Conservation (phyloP, 192 early-diverging fungal species). For the Cladochytrium replicatum region DNA sequence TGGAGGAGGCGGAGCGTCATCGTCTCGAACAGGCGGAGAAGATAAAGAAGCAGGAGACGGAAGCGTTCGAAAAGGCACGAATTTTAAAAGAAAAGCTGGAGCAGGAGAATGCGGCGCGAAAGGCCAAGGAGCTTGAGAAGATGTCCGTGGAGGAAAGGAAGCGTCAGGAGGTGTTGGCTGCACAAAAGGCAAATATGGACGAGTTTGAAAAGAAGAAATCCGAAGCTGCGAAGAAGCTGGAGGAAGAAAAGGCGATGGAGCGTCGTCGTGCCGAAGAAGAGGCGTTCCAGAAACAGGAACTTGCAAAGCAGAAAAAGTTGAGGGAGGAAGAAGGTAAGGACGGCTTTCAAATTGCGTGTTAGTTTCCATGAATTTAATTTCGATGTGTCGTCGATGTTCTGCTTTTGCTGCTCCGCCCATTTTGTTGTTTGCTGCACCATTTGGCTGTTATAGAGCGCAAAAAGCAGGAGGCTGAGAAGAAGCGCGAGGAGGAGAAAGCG, state of each 20-base stretch:
- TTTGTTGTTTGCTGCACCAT: too few relatives aligned
- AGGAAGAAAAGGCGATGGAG: slow-evolving; percentile 4
- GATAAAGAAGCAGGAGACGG: slow-evolving; percentile 16
- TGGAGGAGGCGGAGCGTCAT: neutral
- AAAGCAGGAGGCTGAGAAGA: neutral
- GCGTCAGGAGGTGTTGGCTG: slow-evolving; percentile 8
- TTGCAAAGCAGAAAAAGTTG: slow-evolving; percentile 14
- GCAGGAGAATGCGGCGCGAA: slow-evolving; percentile 6
- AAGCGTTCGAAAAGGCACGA: slow-evolving; percentile 24
- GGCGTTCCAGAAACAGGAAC: slow-evolving; percentile 18
- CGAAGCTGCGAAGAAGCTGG: too few relatives aligned
- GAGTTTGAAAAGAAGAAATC: slow-evolving; percentile 13
- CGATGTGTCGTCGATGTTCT: too few relatives aligned
- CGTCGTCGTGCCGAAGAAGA: slow-evolving; percentile 10
- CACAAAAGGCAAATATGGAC: neutral
- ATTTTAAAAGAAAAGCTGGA: slow-evolving; percentile 12
- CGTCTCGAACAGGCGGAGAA: slow-evolving; percentile 2
- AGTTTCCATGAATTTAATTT: too few relatives aligned
- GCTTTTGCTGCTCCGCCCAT: too few relatives aligned
- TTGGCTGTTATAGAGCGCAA: too few relatives aligned
- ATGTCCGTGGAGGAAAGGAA: slow-evolving; percentile 3
- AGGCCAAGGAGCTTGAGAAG: too few relatives aligned
- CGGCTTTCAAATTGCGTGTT: too few relatives aligned
- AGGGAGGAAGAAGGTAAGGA: slow-evolving; percentile 7
- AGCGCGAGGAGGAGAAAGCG: slow-evolving; percentile 1